These are phyloP conservation scores for Lepiota brunneoincarnata DNA, from an alignment of 768 basidiomycete species.

Conservation along the genomic window DNA sequence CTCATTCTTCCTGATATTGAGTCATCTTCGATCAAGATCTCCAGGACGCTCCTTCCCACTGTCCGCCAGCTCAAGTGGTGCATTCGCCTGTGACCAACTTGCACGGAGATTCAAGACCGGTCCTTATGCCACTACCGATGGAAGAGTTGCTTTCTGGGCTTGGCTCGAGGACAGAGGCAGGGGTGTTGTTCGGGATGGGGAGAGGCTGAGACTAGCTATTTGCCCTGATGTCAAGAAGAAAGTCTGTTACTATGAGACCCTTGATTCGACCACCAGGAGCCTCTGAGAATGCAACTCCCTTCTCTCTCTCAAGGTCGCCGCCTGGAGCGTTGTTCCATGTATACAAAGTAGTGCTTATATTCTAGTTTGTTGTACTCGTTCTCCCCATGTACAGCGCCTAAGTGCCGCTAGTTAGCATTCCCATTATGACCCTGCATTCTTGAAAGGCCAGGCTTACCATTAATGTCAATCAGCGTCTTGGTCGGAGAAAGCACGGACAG, in stretches of 20 bases:
- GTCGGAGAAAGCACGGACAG: conserved; percentile 56
- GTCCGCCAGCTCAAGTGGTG: conserved; percentile 73
- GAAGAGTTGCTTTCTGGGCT: conserved; percentile 35
- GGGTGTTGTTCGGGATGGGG: conserved; percentile 52
- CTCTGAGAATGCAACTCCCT: background rate
- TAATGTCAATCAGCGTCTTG: conserved; percentile 38
- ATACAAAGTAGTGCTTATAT: no score
- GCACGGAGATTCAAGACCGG: conserved; percentile 54
- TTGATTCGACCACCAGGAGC: conserved; percentile 16
- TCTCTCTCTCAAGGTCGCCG: background rate
- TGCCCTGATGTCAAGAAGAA: conserved; percentile 63
- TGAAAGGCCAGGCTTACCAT: conserved; percentile 21
- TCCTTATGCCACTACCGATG: conserved; percentile 24
- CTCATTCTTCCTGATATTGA: conserved; percentile 56
- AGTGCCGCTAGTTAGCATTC: no score
- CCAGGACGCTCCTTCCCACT: conserved; percentile 59
- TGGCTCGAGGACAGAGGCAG: conserved; percentile 58
- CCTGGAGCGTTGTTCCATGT: no score
- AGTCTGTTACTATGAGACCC: conserved; percentile 56
- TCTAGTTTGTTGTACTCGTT: no score
- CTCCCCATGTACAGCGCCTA: no score
- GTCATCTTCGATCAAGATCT: conserved; percentile 51
- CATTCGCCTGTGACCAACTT: conserved; percentile 57
- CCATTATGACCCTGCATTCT: no score
- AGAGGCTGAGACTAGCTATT: conserved; percentile 64